Base-by-base conservation (phyloP, 1,139 yeast genomes). In the Eremothecium cymbalariae region DNA sequence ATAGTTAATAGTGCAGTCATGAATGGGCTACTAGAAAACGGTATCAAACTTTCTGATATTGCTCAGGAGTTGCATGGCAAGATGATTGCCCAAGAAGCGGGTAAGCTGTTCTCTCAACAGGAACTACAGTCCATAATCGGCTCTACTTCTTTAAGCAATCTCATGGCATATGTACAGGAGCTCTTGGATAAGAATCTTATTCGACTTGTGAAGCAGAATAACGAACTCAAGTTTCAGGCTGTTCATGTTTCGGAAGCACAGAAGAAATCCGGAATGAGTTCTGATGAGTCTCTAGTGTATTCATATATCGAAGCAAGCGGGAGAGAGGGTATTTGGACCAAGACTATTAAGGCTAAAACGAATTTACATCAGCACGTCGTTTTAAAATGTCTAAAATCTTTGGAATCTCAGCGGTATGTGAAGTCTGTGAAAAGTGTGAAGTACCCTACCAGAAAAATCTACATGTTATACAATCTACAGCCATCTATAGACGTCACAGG, bases 401-500 rank as follows among this genome's bases (percentile, higher is more conserved):
- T 90, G 46, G 98, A 90, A 52, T 66, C 72, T 31, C 94, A 85
- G 56, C 70, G 94, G 35, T 79, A 77, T 56, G 86, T 93, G 58
- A 93, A 90, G 56, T 73, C 85, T 39, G 86, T 90, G 55, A 90
- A 90, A 57, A 77, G 86, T 11, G 98, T 93, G 17, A 90, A 86
- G 55, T 82, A 76, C 55, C 97, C 97, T n/a, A 90, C 97, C 3
- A 70, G 98, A 47, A 93, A 90, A 57, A 90, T 90, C 27, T 93
- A 86, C 61, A 90, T 90, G 97, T 68, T 93, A 41, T 88, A 86
- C 56, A 80, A 85, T 51, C 63, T 93, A 47, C 95, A 85, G 55
- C 99, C 99, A 6, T 80, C 94, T 4, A 77, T 84, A 23, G 97
- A 88, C 48, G 93, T 90, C 28, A 90, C 98, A 0, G 99, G 99